Conservation (phyloP, 2,329 filamentous ascomycete genomes). For the Conoideocrella luteorostrata region DNA sequence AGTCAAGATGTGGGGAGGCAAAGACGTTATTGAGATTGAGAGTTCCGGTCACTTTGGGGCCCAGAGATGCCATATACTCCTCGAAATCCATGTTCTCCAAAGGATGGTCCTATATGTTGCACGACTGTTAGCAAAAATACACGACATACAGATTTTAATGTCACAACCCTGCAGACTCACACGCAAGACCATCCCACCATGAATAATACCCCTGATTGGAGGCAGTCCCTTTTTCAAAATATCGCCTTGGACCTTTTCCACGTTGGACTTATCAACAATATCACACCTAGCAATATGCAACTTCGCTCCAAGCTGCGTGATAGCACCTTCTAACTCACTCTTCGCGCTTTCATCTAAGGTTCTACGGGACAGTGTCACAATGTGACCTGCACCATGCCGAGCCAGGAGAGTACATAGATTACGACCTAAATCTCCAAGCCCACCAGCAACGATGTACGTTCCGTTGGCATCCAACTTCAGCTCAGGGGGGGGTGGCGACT, state of each 20-base stretch:
- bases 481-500: slow-evolving; percentile 41
- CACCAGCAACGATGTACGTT: slow-evolving; percentile 38
- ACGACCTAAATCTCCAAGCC: slow-evolving; percentile 24
- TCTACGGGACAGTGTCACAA: slow-evolving; percentile 43
- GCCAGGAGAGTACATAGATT: slow-evolving; percentile 43
- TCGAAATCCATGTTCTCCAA: slow-evolving; percentile 46
- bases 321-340: slow-evolving; percentile 30
- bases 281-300: slow-evolving; percentile 31
- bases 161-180: too few species aligned
- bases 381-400: slow-evolving; percentile 38
- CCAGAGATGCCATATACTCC: slow-evolving; percentile 40
- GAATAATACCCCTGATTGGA: slow-evolving; percentile 36
- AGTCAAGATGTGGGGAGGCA: slow-evolving; percentile 34
- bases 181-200: slow-evolving; percentile 36
- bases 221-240: slow-evolving; percentile 19
- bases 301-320: neutral
- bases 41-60: slow-evolving; percentile 45
- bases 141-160: too few species aligned
- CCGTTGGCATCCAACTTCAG: slow-evolving; percentile 29
- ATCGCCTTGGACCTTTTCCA: slow-evolving; percentile 19
- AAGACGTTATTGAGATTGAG: slow-evolving; percentile 48
- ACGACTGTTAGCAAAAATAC: too few species aligned
- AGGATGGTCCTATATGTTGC: slow-evolving; percentile 18
- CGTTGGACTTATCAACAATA: slow-evolving; percentile 30
- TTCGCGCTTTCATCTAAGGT: slow-evolving; percentile 30